A percentile compares a stretch with the other conserved stretches of the same genome.
These are phyloP conservation scores for Clavaria fumosa DNA, from an alignment of 768 basidiomycete species.

Conservation along the genomic window DNA sequence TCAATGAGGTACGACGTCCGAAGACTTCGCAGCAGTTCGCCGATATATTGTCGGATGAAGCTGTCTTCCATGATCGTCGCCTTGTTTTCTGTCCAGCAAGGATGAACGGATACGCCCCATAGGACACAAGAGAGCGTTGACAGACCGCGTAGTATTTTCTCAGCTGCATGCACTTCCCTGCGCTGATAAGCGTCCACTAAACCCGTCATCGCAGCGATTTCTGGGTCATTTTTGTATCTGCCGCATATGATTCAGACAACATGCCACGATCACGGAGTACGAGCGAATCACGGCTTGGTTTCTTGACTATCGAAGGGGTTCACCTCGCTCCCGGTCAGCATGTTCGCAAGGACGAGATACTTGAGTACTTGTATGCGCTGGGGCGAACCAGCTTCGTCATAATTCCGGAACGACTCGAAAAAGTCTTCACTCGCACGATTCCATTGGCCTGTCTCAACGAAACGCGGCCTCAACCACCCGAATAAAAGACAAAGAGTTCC, in stretches of 20 bases:
- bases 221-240: slow-evolving; percentile 88
- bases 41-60: slow-evolving; percentile 93
- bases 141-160: slow-evolving; percentile 80
- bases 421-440: slow-evolving; percentile 94
- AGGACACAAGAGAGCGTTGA: background rate
- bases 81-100: slow-evolving; percentile 52
- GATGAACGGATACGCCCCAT: background rate
- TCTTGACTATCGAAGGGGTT: slow-evolving; percentile 99
- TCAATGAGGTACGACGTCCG: slow-evolving; percentile 96
- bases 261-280: background rate
- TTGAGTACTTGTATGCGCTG: slow-evolving; percentile 97
- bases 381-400: slow-evolving; percentile 93
- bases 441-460: slow-evolving; percentile 80
- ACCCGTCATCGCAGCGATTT: slow-evolving; percentile 97
- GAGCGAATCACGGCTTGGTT: slow-evolving; percentile 79
- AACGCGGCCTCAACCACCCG: too few species aligned
- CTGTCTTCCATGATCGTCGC: slow-evolving; percentile 92
- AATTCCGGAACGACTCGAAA: slow-evolving; percentile 97
- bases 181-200: slow-evolving; percentile 94
- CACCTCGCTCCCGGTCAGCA: slow-evolving; percentile 96
- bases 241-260: background rate
- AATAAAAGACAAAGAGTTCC: too few species aligned
- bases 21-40: slow-evolving; percentile 85
- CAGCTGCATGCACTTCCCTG: slow-evolving; percentile 92
- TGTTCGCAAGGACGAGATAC: slow-evolving; percentile 93